Base-by-base conservation (phyloP, 768 basidiomycete genomes). In the Trametes gibbosa region DNA sequence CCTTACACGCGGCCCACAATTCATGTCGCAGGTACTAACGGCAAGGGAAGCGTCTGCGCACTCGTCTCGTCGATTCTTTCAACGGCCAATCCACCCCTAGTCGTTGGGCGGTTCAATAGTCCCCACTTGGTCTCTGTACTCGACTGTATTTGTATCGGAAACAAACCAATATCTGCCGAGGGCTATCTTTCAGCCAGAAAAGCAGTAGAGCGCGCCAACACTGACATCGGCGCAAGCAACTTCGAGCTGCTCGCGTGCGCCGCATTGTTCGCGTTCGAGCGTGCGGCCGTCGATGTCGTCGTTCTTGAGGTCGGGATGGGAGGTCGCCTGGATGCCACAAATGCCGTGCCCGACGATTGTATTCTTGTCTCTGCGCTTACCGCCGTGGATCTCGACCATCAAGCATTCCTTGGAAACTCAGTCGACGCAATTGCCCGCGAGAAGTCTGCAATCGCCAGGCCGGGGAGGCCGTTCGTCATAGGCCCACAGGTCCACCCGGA, bases 281-380 rank as follows among this genome's bases (percentile, higher is more conserved):
- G 74, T 8, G 75, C 75, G 2, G 63, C 74, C n/a, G 79, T 95
- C 6, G 95, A 98, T 64, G 67, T 98, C 39, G 88, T 86, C 21
- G 84, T 98, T 10, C 73, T 97, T 43, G 96, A 99, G 74, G 95
- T 94, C 10, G 96, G 97, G 0, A 87, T 99, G 89, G 97, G 97
- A 0, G 97, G 97, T 5, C 79, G 84, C 3, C 73, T 88, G 50
- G 97, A 98, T 70, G 96, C 97, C 19, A 99, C 97, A 2, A 99
- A 99, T 69, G 81, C 90, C 53, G 83, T 98, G 19, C 82, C 90
- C 2, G 82, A 87, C 45, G 77, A 81, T 0, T 75, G 75, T 50
- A 81, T 95, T 41, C 72, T 93, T 32, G 84, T 87, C 1, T 92
- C 90, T n/a, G 89, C 85, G 32, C 77, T 98, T 25, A 92, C 95